phyloP scores from a whole-genome alignment of 768 basidiomycete genomes.

The Megacollybia marginata region DNA sequence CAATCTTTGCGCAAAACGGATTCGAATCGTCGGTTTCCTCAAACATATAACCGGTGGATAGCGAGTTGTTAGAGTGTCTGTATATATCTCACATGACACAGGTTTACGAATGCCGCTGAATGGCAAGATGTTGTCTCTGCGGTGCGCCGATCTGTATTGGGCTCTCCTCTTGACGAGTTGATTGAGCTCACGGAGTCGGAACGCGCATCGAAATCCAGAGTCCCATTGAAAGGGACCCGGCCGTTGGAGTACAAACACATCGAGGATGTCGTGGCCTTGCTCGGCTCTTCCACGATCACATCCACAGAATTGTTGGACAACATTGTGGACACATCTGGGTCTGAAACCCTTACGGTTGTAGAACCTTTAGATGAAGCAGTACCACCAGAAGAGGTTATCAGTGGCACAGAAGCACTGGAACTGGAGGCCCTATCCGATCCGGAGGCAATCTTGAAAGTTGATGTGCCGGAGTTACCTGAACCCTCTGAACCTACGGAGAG shows the following conservation, averaged over 20 bases:
- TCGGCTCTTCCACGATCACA: constrained; percentile 8
- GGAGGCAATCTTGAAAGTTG: constrained; percentile 6
- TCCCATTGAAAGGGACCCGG: constrained; percentile 12
- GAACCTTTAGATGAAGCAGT: neutral
- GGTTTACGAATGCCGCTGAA: constrained; percentile 14
- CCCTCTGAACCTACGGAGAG: constrained; percentile 15
- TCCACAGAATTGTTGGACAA: neutral
- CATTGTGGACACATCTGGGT: neutral
- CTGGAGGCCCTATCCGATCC: constrained; percentile 7
- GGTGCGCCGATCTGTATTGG: constrained; percentile 10
- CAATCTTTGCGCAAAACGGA: constrained; percentile 9
- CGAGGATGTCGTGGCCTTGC: constrained; percentile 21
- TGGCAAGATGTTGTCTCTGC: constrained; percentile 20
- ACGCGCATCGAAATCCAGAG: constrained; percentile 2
- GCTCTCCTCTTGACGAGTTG: constrained; percentile 17
- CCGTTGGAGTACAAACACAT: constrained; percentile 20
- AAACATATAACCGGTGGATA: constrained; percentile 10
- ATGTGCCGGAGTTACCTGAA: constrained; percentile 7
- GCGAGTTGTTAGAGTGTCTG: neutral
- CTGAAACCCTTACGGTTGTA: neutral
- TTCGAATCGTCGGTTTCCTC: constrained; percentile 3
- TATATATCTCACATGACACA: neutral
- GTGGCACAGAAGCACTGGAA: constrained; percentile 1
- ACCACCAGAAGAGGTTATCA: constrained; percentile 1
- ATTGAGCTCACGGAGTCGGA: constrained; percentile 15